phyloP scores from a whole-genome alignment of 2,329 filamentous ascomycete species.

The Fusarium verticillioides region DNA sequence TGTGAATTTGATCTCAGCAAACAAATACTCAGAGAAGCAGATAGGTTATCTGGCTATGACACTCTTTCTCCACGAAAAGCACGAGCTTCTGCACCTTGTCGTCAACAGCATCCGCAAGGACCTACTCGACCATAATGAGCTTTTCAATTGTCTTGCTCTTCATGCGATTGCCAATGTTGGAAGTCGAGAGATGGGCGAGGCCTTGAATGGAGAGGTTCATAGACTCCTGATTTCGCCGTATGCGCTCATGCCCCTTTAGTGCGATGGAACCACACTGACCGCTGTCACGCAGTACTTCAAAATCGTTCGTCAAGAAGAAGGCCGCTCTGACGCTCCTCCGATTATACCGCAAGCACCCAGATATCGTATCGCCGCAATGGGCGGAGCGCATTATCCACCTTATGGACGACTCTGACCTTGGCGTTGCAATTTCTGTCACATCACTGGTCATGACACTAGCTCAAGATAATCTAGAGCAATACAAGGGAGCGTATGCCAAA shows the following conservation, averaged over 20 bases:
- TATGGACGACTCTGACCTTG: constrained; percentile 96
- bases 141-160: constrained; percentile 95
- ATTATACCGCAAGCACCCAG: constrained; percentile 92
- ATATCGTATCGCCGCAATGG: constrained; percentile 96
- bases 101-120: constrained; percentile 99
- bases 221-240: constrained; percentile 93
- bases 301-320: constrained; percentile 99
- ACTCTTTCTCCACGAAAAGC: constrained; percentile 94
- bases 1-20: constrained; percentile 95
- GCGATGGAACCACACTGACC: constrained; percentile 11
- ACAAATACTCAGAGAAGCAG: constrained; percentile 98
- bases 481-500: constrained; percentile 94
- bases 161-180: constrained; percentile 99
- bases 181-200: constrained; percentile 96
- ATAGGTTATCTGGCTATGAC: constrained; percentile 99
- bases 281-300: constrained; percentile 66
- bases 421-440: constrained; percentile 93
- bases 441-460: constrained; percentile 94
- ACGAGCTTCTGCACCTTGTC: constrained; percentile 94
- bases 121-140: constrained; percentile 90
- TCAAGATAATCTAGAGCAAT: constrained; percentile 93
- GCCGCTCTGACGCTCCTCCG: constrained; percentile 92
- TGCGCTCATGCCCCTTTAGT: constrained; percentile 49
- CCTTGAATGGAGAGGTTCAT: constrained; percentile 90
- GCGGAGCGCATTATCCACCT: constrained; percentile 97